Conservation (phyloP, 1,284 basidiomycete genomes). For the Ustilago nuda region DNA sequence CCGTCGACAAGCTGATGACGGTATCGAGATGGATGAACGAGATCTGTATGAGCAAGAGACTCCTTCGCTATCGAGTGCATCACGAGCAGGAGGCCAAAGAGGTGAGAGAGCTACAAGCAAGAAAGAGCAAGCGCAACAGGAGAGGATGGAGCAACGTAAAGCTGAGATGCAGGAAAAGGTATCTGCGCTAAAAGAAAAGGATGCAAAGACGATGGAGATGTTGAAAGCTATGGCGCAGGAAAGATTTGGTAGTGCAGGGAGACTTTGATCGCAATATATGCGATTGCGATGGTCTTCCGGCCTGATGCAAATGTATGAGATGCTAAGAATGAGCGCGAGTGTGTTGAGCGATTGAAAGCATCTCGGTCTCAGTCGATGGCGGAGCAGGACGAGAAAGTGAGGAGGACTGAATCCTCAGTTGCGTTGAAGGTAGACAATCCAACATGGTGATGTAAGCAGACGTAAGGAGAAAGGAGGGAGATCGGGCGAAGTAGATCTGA, state of each 20-base stretch:
- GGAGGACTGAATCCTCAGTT: too few species aligned
- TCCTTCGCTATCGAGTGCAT: not conserved
- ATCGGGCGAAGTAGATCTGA: too few species aligned
- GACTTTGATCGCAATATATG: not conserved
- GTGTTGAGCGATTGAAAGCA: too few species aligned
- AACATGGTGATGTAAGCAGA: too few species aligned
- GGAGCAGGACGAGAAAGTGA: too few species aligned
- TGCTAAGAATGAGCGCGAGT: too few species aligned
- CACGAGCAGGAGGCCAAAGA: conserved; percentile 3
- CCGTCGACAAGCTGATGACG: conserved; percentile 43
- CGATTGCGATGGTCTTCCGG: not conserved
- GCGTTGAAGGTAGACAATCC: too few species aligned
- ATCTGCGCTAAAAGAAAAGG: conserved; percentile 40
- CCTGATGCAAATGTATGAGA: too few species aligned
- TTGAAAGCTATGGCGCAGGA: conserved; percentile 43
- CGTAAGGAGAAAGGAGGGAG: too few species aligned
- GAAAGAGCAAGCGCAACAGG: conserved; percentile 15
- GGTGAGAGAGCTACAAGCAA: conserved; percentile 20
- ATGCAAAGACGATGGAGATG: conserved; percentile 56
- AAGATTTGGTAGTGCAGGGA: conserved; percentile 28
- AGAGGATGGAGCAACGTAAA: conserved; percentile 20
- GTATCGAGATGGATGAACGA: conserved; percentile 49
- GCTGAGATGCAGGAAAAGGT: conserved; percentile 36
- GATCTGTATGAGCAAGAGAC: conserved; percentile 33
- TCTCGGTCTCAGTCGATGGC: too few species aligned